phyloP scores from a whole-genome alignment of 257 asterid genomes.

The Rehmannia glutinosa region DNA sequence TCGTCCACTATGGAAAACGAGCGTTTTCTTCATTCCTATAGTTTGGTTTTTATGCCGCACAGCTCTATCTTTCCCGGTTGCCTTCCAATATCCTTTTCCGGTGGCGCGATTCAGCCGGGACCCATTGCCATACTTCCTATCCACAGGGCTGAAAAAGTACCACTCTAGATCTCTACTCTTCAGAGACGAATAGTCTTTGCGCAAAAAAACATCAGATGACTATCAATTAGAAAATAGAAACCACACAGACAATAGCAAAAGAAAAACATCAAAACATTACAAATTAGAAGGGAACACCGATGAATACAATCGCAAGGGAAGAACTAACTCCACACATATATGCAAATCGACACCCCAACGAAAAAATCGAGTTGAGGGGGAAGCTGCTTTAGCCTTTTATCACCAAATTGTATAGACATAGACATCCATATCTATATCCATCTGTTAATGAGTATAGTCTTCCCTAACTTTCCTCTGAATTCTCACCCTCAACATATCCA shows the following conservation, averaged over 20 bases:
- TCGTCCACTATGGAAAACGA: conserved; percentile 87
- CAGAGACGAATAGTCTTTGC: conserved; percentile 54
- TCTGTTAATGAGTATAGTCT: background rate
- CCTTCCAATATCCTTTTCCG: conserved; percentile 93
- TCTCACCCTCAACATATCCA: conserved; percentile 5
- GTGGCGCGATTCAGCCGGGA: conserved; percentile 94
- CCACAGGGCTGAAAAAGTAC: conserved; percentile 94
- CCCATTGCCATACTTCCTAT: conserved; percentile 86
- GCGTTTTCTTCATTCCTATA: conserved; percentile 91
- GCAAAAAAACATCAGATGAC: background rate
- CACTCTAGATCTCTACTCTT: conserved; percentile 87
- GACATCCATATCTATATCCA: too few relatives aligned
- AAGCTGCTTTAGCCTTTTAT: too few relatives aligned
- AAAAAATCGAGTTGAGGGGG: too few relatives aligned
- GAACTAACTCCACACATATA: too few relatives aligned
- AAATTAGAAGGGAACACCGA: too few relatives aligned
- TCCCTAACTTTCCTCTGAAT: too few relatives aligned
- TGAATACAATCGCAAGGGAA: background rate
- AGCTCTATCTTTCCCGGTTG: conserved; percentile 83
- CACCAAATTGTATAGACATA: too few relatives aligned
- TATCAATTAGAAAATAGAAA: background rate
- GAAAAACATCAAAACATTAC: background rate
- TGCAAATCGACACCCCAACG: too few relatives aligned
- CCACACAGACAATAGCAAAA: background rate
- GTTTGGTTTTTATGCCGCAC: conserved; percentile 63